phyloP scores from a whole-genome alignment of 164 flowering plant species.

The Macadamia integrifolia region DNA sequence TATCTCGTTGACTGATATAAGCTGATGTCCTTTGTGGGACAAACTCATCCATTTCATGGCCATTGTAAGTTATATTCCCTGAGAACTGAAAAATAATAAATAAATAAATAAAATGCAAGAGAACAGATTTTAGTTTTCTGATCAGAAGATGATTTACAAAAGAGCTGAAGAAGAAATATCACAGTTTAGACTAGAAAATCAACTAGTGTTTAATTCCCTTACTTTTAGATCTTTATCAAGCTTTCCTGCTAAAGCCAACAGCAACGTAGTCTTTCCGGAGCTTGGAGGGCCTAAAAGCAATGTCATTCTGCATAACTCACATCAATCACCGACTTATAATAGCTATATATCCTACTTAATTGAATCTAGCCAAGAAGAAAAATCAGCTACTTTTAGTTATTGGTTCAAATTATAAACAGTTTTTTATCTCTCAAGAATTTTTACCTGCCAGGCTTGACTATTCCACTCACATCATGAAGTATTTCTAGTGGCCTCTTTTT shows the following conservation, averaged over 20 bases:
- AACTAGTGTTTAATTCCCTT: conserved; percentile 2
- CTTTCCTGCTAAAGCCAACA: conserved; percentile 1
- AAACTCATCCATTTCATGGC: no score
- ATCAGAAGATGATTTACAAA: not conserved
- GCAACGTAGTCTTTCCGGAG: no score
- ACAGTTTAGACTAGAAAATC: not conserved
- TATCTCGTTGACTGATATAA: no score
- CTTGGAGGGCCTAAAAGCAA: no score
- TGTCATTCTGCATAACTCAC: conserved; percentile 1
- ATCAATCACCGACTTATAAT: not conserved
- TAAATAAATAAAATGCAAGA: not conserved
- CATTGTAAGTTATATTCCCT: conserved; percentile 16
- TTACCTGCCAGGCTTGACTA: conserved; percentile 62
- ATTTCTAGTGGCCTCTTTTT: conserved; percentile 40
- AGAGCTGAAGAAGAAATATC: not conserved
- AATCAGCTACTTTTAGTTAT: no score
- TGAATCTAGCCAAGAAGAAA: not conserved
- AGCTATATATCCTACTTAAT: no score
- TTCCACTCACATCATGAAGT: conserved; percentile 67
- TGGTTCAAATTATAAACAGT: not conserved
- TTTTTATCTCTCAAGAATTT: not conserved
- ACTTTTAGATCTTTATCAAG: conserved; percentile 16
- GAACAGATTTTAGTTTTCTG: not conserved
- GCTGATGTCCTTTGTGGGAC: no score
- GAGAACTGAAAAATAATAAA: conserved; percentile 24